A percentile compares a stretch with the other conserved stretches of the same genome.
Conservation (phyloP, 768 basidiomycete species). For the Russula vinacea region DNA sequence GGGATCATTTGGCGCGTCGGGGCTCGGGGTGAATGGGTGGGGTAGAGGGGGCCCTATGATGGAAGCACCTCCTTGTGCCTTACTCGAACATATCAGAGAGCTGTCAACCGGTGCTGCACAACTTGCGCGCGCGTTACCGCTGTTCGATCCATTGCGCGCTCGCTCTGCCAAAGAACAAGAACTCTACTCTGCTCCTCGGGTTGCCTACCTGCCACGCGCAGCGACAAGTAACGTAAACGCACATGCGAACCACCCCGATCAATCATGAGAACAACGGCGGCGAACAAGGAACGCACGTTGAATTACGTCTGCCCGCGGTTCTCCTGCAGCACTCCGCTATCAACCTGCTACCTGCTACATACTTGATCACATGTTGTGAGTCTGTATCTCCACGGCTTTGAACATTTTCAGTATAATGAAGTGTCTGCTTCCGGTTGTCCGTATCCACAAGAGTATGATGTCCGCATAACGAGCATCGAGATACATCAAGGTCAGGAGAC, state of each 20-base stretch:
- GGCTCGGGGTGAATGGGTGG: neutral
- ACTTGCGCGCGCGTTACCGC: neutral
- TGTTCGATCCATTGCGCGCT: neutral
- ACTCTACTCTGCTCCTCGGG: neutral
- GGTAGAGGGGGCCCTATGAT: slow-evolving; percentile 11
- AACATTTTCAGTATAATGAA: slow-evolving; percentile 7
- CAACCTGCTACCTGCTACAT: neutral
- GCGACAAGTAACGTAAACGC: no score
- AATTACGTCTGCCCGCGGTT: slow-evolving; percentile 4
- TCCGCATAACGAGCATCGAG: slow-evolving; percentile 14
- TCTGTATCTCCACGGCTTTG: neutral
- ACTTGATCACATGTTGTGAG: neutral
- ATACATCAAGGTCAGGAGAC: neutral
- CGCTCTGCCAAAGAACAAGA: neutral
- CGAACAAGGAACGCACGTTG: neutral
- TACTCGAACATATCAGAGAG: neutral
- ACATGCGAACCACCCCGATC: neutral
- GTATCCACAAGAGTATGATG: neutral
- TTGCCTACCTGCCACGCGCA: neutral
- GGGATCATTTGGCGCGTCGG: neutral
- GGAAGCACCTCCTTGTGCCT: slow-evolving; percentile 5
- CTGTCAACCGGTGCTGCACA: slow-evolving; percentile 1
- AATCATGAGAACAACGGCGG: neutral
- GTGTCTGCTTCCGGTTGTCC: neutral
- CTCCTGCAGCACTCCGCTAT: neutral